Conservation (phyloP, 495 filamentous ascomycete genomes). For the Choiromyces venosus region DNA sequence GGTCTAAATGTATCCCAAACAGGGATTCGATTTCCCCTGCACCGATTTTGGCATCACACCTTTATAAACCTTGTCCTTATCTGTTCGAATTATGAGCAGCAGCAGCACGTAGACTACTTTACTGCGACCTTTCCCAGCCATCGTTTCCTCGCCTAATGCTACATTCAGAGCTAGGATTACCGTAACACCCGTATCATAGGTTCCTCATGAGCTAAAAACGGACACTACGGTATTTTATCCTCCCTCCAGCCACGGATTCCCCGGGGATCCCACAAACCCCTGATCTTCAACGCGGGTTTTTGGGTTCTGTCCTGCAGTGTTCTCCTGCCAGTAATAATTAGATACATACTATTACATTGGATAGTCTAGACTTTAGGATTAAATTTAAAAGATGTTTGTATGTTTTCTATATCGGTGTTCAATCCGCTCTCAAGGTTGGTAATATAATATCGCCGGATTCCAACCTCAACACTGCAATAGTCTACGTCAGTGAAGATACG, state of each 20-base stretch:
- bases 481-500: background rate
- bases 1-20: background rate
- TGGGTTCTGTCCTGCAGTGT: background rate
- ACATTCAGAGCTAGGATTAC: background rate
- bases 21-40: background rate
- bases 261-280: background rate
- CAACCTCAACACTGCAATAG: background rate
- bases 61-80: background rate
- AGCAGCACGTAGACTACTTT: background rate
- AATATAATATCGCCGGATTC: background rate
- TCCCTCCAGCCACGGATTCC: background rate
- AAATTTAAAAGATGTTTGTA: background rate
- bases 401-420: background rate
- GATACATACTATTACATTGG: background rate
- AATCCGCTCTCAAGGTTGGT: background rate
- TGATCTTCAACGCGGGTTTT: background rate
- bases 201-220: background rate
- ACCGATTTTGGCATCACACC: background rate
- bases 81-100: background rate
- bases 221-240: background rate
- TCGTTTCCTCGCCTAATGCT: background rate
- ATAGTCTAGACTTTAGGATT: background rate
- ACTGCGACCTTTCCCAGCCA: background rate
- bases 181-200: background rate
- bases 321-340: background rate